Percentiles rank a stretch among this genome's conserved stretches.
These are phyloP conservation scores for Pseudogymnoascus sp. DNA, from an alignment of 2,329 filamentous ascomycete genomes.

Conservation along the genomic window DNA sequence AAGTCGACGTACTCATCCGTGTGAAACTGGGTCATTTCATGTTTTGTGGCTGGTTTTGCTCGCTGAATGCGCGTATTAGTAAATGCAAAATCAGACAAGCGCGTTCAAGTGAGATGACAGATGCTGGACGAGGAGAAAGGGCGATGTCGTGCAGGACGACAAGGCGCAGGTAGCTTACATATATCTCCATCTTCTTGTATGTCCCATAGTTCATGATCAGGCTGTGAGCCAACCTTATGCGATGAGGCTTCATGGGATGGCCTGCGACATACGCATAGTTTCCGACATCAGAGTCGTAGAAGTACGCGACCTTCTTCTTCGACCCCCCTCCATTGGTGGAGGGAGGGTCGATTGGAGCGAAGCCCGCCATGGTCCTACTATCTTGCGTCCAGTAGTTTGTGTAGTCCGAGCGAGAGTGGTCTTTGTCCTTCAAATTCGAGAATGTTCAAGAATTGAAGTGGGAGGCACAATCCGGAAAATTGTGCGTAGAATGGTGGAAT, in stretches of 20 bases:
- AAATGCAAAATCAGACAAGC: neutral
- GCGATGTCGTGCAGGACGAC: neutral
- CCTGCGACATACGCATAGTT: conserved; percentile 97
- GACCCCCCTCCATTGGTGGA: conserved; percentile 41
- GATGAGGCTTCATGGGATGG: conserved; percentile 98
- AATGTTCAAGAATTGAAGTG: neutral
- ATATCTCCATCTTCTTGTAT: conserved; percentile 94
- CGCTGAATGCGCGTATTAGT: conserved; percentile 41
- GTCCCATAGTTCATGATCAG: conserved; percentile 93
- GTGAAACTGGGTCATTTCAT: conserved; percentile 92
- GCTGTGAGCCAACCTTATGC: conserved; percentile 88
- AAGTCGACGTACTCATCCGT: conserved; percentile 95
- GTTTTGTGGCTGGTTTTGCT: conserved; percentile 75
- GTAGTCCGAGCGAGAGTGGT: neutral
- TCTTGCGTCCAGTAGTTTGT: neutral
- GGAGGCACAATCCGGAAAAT: neutral
- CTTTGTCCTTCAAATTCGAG: neutral
- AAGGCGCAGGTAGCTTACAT: conserved; percentile 49
- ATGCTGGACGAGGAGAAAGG: conserved; percentile 10
- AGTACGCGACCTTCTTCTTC: conserved; percentile 88
- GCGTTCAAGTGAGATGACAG: neutral
- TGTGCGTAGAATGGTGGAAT: neutral
- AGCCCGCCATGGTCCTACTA: conserved; percentile 27
- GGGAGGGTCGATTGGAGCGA: conserved; percentile 45
- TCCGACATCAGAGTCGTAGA: conserved; percentile 96